Evolutionary conservation across 148 eudicot species (phyloP).

Genomic region (Rhododendron molle): DNA sequence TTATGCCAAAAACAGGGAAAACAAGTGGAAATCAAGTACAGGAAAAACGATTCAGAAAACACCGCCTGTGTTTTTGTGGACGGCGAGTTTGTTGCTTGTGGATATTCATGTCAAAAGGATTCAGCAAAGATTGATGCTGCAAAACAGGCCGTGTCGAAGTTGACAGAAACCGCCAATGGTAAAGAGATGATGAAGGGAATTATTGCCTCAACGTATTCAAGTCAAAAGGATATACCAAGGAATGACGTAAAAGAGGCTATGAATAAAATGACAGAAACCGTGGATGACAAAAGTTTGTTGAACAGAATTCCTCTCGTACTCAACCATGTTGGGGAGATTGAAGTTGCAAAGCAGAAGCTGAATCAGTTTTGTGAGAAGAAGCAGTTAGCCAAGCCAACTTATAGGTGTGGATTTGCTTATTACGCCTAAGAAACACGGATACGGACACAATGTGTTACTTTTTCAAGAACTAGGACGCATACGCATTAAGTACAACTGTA

Average conservation of each 20-base stretch:
- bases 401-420: not conserved
- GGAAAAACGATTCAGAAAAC: not conserved
- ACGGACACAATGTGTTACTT: not conserved
- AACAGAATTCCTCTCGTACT: not conserved
- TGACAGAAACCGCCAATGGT: not conserved
- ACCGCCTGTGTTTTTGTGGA: not conserved
- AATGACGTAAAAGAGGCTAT: not conserved
- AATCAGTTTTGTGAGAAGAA: not conserved
- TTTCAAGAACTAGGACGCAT: not conserved
- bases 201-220: not conserved
- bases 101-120: not conserved
- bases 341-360: not conserved
- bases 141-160: not conserved
- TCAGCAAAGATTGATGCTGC: constrained; percentile 1
- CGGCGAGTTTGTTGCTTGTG: not conserved
- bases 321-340: not conserved
- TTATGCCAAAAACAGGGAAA: not conserved
- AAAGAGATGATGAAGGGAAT: not conserved
- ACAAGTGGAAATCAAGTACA: not conserved
- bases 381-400: not conserved
- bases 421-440: not conserved
- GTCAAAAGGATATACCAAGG: not conserved
- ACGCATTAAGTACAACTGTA: not conserved
- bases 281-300: not conserved
- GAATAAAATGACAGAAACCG: not conserved